Evolutionary conservation across 2,329 filamentous ascomycete genomes (phyloP).

Genomic region (Aspergillus sp.): DNA sequence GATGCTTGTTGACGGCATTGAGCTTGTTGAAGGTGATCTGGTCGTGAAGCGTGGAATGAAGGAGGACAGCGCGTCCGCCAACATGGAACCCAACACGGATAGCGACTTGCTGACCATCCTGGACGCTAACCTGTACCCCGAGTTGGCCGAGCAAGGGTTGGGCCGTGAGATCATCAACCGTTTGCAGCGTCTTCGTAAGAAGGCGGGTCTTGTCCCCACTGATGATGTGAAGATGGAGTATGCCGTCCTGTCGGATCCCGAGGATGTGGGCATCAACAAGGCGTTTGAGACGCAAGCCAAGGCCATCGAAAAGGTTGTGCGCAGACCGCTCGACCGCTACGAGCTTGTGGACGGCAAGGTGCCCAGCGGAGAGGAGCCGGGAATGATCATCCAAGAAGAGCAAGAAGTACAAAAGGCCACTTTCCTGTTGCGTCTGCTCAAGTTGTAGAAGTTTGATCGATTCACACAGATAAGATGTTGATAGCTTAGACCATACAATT

Average conservation of each 20-base stretch:
- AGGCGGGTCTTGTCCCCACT: constrained; percentile 83
- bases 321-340: constrained; percentile 74
- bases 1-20: constrained; percentile 83
- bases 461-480: constrained; percentile 9
- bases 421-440: constrained; percentile 74
- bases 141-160: constrained; percentile 83
- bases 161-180: constrained; percentile 91
- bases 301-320: constrained; percentile 74
- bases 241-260: constrained; percentile 74
- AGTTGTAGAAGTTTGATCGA: constrained; percentile 55
- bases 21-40: constrained; percentile 78
- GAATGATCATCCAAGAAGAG: constrained; percentile 76
- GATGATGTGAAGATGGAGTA: constrained; percentile 98
- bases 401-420: constrained; percentile 83
- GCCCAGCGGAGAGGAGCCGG: constrained; percentile 55
- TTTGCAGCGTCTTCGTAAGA: constrained; percentile 90
- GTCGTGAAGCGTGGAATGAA: constrained; percentile 77
- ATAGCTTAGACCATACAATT: constrained; percentile 14
- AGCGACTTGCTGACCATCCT: constrained; percentile 88
- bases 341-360: constrained; percentile 61
- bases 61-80: constrained; percentile 69
- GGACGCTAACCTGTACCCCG: constrained; percentile 78
- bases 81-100: constrained; percentile 84
- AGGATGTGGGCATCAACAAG: constrained; percentile 69
- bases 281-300: constrained; percentile 69